Conservation (phyloP, 2,329 filamentous ascomycete species). For the Colletotrichum destructivum region DNA sequence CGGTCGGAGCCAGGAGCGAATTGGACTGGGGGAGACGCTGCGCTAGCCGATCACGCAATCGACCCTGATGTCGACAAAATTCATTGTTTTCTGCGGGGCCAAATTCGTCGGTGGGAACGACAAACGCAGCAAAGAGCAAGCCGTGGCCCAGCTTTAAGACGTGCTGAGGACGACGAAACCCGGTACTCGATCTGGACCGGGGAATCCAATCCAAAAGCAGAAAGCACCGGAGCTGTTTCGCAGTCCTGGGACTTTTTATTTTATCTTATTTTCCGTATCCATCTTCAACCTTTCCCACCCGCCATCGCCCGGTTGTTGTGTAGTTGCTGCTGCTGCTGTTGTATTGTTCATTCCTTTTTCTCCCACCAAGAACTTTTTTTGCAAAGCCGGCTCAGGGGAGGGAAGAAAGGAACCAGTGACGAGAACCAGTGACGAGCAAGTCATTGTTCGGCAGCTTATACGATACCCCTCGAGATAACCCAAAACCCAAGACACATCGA, state of each 20-base stretch:
- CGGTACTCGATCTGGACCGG: background rate
- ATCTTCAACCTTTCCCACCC: background rate
- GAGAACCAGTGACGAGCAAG: conserved; percentile 5
- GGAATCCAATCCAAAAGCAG: conserved; percentile 38
- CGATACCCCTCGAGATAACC: conserved; percentile 13
- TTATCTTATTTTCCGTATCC: background rate
- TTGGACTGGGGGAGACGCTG: conserved; percentile 41
- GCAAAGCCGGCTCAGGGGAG: conserved; percentile 2
- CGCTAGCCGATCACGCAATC: conserved; percentile 56
- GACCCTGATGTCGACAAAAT: conserved; percentile 44
- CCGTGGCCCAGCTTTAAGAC: conserved; percentile 7
- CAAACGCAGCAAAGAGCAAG: conserved; percentile 10
- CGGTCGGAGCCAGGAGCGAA: conserved; percentile 35
- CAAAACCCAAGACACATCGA: conserved; percentile 19
- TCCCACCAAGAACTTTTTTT: background rate
- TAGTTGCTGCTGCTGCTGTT: conserved; percentile 4
- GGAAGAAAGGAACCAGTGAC: background rate
- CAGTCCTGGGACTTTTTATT: conserved; percentile 18
- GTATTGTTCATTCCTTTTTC: background rate
- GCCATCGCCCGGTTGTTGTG: conserved; percentile 13
- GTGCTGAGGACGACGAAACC: conserved; percentile 29
- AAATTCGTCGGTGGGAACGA: conserved; percentile 36
- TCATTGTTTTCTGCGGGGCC: conserved; percentile 42
- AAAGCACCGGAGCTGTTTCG: conserved; percentile 33
- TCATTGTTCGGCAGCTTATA: background rate